phyloP scores from a whole-genome alignment of 2,329 filamentous ascomycete species.

The Colletotrichum spinosum region DNA sequence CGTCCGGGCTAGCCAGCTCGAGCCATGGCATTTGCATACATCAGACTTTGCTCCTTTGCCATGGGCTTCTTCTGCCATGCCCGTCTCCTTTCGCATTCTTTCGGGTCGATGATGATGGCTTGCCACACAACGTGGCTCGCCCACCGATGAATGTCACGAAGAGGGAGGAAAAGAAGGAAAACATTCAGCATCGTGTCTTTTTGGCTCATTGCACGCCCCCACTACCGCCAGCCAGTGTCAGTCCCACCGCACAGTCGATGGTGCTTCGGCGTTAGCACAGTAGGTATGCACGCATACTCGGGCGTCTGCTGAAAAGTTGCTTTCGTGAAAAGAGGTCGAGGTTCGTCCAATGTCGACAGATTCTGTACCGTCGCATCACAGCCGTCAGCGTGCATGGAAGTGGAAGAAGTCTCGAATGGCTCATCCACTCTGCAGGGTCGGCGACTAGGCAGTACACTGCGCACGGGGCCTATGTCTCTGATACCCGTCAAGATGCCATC shows the following conservation, averaged over 20 bases:
- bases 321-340: conserved; percentile 14
- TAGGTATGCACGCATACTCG: no score
- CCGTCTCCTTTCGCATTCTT: not conserved
- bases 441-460: conserved; percentile 1
- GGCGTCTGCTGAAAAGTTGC: conserved; percentile 1
- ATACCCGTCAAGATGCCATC: conserved; percentile 19
- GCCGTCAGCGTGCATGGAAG: conserved; percentile 26
- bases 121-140: conserved; percentile 34
- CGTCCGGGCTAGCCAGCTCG: conserved; percentile 2
- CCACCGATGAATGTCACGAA: not conserved
- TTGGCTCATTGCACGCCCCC: conserved; percentile 23
- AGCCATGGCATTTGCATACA: conserved; percentile 8
- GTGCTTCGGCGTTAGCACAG: not conserved
- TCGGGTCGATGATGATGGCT: conserved; percentile 7
- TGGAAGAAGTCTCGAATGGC: not conserved
- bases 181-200: conserved; percentile 18
- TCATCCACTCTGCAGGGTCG: conserved; percentile 1
- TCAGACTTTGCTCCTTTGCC: not conserved
- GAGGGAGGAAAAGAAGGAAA: not conserved
- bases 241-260: not conserved
- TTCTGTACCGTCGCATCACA: conserved; percentile 8
- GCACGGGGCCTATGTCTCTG: conserved; percentile 5
- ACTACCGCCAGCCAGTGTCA: conserved; percentile 2
- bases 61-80: not conserved
- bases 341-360: conserved; percentile 28